Conservation (phyloP, 1,284 basidiomycete species). For the Inonotus hispidus region DNA sequence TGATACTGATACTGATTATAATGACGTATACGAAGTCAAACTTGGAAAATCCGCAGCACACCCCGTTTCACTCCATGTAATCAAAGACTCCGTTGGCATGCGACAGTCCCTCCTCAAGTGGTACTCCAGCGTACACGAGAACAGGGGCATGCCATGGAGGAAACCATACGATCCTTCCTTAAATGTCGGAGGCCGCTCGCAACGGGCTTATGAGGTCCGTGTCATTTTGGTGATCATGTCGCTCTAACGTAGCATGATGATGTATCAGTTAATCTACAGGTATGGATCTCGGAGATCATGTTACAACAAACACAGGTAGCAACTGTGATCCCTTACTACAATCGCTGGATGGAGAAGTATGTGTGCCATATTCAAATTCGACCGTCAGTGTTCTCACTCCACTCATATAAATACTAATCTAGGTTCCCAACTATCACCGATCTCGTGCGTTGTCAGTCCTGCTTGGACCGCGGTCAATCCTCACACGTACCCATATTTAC, state of each 20-base stretch:
- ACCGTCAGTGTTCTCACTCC: conserved; percentile 10
- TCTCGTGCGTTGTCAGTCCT: conserved; percentile 45
- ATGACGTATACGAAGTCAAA: neutral
- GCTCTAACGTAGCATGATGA: conserved; percentile 10
- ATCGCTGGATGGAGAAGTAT: conserved; percentile 76
- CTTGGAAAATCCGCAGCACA: conserved; percentile 23
- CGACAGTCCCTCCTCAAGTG: conserved; percentile 53
- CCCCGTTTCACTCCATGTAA: conserved; percentile 30
- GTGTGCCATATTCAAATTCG: conserved; percentile 21
- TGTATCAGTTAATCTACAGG: conserved; percentile 37
- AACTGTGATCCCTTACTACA: conserved; percentile 89
- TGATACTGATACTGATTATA: neutral
- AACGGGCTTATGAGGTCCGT: conserved; percentile 74
- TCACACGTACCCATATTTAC: conserved; percentile 1
- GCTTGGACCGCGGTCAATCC: neutral
- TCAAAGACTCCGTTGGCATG: conserved; percentile 33
- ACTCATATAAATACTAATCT: conserved; percentile 4
- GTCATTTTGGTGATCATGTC: conserved; percentile 16
- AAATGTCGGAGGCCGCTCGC: conserved; percentile 48
- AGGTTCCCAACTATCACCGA: conserved; percentile 82
- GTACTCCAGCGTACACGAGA: conserved; percentile 59
- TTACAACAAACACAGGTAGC: conserved; percentile 92
- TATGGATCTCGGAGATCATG: conserved; percentile 94
- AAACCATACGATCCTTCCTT: conserved; percentile 56
- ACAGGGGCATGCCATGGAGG: conserved; percentile 84